phyloP scores from a whole-genome alignment of 805 yeast species.

The Wickerhamiella lipophila region DNA sequence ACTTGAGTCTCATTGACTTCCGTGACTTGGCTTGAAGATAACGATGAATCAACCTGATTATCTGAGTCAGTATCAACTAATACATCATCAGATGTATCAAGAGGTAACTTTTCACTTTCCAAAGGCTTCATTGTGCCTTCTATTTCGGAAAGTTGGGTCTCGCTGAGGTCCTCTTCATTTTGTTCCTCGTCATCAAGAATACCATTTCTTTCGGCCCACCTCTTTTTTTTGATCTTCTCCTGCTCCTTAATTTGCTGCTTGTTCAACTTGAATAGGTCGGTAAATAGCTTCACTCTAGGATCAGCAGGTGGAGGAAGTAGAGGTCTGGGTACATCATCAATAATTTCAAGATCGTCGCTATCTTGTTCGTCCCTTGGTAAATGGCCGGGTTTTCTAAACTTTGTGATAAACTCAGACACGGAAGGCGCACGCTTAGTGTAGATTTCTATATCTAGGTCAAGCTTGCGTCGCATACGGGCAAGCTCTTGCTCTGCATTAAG shows the following conservation, averaged over 20 bases:
- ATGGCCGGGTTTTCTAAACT: background rate
- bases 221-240: background rate
- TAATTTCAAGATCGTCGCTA: background rate
- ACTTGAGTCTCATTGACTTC: background rate
- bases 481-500: slow-evolving; percentile 5
- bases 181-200: background rate
- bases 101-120: too few relatives aligned
- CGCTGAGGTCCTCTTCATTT: background rate
- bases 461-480: slow-evolving; percentile 7
- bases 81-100: background rate
- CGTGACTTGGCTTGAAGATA: background rate
- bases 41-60: background rate
- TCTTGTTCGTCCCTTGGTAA: background rate
- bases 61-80: too few relatives aligned
- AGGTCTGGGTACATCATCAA: background rate
- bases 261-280: background rate
- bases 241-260: background rate
- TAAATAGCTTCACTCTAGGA: background rate
- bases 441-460: background rate
- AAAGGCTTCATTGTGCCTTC: background rate
- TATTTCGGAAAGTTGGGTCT: background rate
- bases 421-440: background rate
- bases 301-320: background rate
- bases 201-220: background rate
- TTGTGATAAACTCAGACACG: background rate